A percentile compares a stretch with the other conserved stretches of the same genome.
phyloP scores from a whole-genome alignment of 805 yeast species.

The Yarrowia alimentaria region DNA sequence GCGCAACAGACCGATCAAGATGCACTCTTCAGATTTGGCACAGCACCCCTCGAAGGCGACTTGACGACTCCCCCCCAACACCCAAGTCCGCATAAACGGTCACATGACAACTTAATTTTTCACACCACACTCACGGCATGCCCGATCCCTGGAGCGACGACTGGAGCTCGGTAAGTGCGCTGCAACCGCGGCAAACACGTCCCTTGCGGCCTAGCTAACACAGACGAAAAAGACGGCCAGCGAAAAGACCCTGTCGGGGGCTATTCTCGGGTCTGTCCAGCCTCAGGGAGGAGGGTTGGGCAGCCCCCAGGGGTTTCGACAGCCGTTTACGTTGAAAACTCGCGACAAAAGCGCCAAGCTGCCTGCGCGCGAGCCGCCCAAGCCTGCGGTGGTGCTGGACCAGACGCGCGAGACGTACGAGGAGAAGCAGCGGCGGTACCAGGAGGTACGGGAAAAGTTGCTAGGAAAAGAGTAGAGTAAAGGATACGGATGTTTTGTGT shows the following conservation, averaged over 20 bases:
- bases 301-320: conserved; percentile 6
- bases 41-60: too few relatives aligned
- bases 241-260: conserved; percentile 17
- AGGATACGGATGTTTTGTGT: too few relatives aligned
- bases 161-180: conserved; percentile 18
- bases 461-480: conserved; percentile 10
- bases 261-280: conserved; percentile 8
- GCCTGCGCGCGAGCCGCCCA: neutral
- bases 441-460: conserved; percentile 18
- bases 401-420: conserved; percentile 20
- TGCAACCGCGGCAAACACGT: neutral
- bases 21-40: neutral
- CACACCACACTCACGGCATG: conserved; percentile 17
- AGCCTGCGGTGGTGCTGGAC: conserved; percentile 10
- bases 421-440: conserved; percentile 18
- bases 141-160: conserved; percentile 28
- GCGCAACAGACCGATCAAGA: too few relatives aligned
- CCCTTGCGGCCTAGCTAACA: neutral
- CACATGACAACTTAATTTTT: conserved; percentile 25
- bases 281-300: conserved; percentile 1
- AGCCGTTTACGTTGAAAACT: conserved; percentile 21
- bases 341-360: conserved; percentile 3
- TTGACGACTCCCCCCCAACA: too few relatives aligned
- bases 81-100: neutral
- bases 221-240: conserved; percentile 11